Conservation (phyloP, 2,329 filamentous ascomycete species). For the Stagonosporopsis chrysanthemi region DNA sequence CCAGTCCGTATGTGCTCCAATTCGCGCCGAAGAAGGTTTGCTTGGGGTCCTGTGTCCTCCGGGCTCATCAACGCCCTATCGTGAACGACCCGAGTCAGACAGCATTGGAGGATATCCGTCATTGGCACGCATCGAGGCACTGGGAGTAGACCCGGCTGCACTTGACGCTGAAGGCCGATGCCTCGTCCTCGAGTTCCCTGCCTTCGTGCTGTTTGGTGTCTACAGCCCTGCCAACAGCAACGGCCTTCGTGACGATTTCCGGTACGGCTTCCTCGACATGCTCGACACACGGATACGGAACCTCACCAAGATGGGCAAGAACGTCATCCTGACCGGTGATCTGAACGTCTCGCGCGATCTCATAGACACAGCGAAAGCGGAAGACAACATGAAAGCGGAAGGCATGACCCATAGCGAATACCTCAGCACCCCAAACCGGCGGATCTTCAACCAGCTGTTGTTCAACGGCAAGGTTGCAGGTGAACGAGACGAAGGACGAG, state of each 20-base stretch:
- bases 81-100: slow-evolving; percentile 74
- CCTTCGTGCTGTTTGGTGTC: slow-evolving; percentile 90
- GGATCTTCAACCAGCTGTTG: slow-evolving; percentile 86
- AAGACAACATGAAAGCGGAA: slow-evolving; percentile 75
- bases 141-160: slow-evolving; percentile 69
- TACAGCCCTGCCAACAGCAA: slow-evolving; percentile 93
- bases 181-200: slow-evolving; percentile 89
- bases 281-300: slow-evolving; percentile 88
- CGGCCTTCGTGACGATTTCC: slow-evolving; percentile 81
- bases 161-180: slow-evolving; percentile 93
- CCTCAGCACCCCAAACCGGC: slow-evolving; percentile 73
- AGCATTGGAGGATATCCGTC: slow-evolving; percentile 90
- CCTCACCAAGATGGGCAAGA: slow-evolving; percentile 78
- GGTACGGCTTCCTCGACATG: slow-evolving; percentile 78
- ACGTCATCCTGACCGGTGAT: slow-evolving; percentile 85
- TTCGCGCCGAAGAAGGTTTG: slow-evolving; percentile 93
- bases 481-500: slow-evolving; percentile 71
- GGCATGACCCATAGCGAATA: slow-evolving; percentile 74
- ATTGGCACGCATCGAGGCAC: slow-evolving; percentile 68
- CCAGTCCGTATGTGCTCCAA: slow-evolving; percentile 83
- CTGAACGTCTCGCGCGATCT: slow-evolving; percentile 77
- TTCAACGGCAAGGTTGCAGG: slow-evolving; percentile 74
- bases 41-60: slow-evolving; percentile 80
- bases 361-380: slow-evolving; percentile 78
- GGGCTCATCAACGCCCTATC: slow-evolving; percentile 73